Evolutionary conservation across 768 basidiomycete species (phyloP), one percentile per base, ranked within the genome.

Genomic region (Leccinellum rugosiceps): DNA sequence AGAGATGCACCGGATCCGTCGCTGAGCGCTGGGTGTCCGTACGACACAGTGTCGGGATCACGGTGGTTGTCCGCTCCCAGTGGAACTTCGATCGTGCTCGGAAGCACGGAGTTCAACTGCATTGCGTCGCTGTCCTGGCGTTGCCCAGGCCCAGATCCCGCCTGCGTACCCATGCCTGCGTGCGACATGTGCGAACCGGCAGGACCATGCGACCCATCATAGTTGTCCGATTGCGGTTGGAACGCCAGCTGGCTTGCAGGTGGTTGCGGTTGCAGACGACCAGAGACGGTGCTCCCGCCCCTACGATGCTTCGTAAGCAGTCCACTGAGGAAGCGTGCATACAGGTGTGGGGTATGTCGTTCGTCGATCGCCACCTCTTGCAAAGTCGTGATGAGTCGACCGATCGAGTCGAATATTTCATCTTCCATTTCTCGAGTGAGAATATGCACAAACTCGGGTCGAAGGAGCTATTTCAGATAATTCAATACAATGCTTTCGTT

Each of bases 311-410:
- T 81, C 30, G 83, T 81, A 19, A 92, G 75, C 26, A 92, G 75
- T n/a, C 85, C 78, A 0, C 86, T 83, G 7, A 92, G 79, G 77
- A 92, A 92, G 14, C 88, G 83, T 13, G 90, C 87, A 63, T 92
- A 90, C 32, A 92, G 76, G 61, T 84, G 86, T 2, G 89, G 90
- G 0, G 88, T 90, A 66, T 92, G 90, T 14, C 86, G 81, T 63
- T 89, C 88, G 63, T 92, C 90, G 50, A 92, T 88, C 15, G 90
- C 87, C 50, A 91, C 83, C 56, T 86, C 85, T 13, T 84, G 80
- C 53, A 92, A 72, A 0, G 83, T 87, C 58, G 87, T 83, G 62
- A 92, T 90, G 21, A 92, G 77, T 10, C 82, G 80, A 38, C 84
- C 79, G 55, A 92, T 90, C 61, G 85, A 75, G 57, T 86, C 83